Percentiles rank a stretch among this genome's conserved stretches.
Evolutionary conservation across 768 basidiomycete species (phyloP).

Genomic region (Hygrophorus pudorinus): DNA sequence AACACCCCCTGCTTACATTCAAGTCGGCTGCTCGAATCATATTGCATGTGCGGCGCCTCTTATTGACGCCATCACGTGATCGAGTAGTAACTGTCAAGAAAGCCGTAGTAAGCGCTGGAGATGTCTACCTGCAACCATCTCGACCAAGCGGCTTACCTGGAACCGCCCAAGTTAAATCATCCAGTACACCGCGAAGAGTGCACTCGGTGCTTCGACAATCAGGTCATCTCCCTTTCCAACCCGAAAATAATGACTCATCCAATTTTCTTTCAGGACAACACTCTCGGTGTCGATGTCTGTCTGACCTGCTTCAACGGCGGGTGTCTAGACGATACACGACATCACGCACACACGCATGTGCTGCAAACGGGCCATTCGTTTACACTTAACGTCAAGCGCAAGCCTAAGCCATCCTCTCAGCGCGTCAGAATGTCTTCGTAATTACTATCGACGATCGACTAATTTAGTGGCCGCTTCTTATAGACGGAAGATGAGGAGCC

Average conservation of each 20-base stretch:
- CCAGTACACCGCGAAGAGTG: constrained; percentile 88
- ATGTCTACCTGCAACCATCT: constrained; percentile 40
- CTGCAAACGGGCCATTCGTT: constrained; percentile 65
- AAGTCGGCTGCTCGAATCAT: too few relatives aligned
- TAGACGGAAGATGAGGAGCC: constrained; percentile 74
- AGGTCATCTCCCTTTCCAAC: constrained; percentile 24
- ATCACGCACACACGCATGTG: constrained; percentile 69
- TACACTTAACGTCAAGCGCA: constrained; percentile 74
- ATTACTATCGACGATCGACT: neutral
- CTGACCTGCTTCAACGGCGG: constrained; percentile 91
- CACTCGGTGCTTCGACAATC: constrained; percentile 93
- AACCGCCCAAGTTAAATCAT: constrained; percentile 54
- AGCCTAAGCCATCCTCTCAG: constrained; percentile 47
- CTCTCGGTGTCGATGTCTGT: constrained; percentile 81
- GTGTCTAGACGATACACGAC: constrained; percentile 51
- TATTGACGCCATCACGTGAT: neutral
- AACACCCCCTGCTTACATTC: too few relatives aligned
- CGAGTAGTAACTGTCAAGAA: neutral
- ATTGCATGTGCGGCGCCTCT: too few relatives aligned
- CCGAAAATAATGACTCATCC: constrained; percentile 1
- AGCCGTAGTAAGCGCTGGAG: neutral
- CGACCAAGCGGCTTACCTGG: constrained; percentile 34
- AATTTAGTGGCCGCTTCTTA: neutral
- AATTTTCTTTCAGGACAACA: constrained; percentile 42
- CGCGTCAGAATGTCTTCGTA: constrained; percentile 42